These are phyloP conservation scores for Chlorella sp. DNA, from an alignment of 139 green algal genomes.

Conservation along the genomic window DNA sequence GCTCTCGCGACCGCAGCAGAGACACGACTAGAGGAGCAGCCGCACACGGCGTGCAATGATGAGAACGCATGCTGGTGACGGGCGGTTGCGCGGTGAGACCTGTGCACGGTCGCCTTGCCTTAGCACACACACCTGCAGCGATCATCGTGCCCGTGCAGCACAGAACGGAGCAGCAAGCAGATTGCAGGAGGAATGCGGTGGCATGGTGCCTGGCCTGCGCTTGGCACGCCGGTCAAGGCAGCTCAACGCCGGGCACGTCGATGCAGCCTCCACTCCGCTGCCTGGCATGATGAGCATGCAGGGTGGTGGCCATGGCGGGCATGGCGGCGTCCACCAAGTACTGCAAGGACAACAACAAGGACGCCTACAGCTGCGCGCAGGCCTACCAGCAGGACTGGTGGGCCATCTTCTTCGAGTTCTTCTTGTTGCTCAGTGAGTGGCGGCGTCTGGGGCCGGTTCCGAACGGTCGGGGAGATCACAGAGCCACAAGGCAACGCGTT, in stretches of 20 bases:
- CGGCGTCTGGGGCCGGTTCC: too few species aligned
- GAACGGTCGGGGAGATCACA: too few species aligned
- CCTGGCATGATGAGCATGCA: background rate
- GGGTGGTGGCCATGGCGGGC: conserved; percentile 9
- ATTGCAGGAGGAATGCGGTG: background rate
- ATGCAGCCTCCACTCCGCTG: background rate
- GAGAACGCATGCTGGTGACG: too few species aligned
- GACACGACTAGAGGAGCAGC: too few species aligned
- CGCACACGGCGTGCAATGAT: too few species aligned
- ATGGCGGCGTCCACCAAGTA: conserved; percentile 12
- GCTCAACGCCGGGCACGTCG: background rate
- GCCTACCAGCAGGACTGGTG: conserved; percentile 6
- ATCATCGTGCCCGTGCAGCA: background rate
- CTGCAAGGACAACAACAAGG: conserved; percentile 4
- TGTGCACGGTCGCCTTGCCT: background rate
- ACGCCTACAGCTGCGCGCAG: background rate
- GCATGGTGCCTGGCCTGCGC: too few species aligned
- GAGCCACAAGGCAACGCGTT: background rate
- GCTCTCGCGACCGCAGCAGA: too few species aligned
- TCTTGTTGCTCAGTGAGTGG: background rate
- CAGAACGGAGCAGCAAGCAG: background rate
- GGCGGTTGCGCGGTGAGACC: too few species aligned
- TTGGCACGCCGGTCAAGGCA: background rate
- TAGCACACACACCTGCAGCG: background rate
- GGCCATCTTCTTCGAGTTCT: conserved; percentile 13